Percentiles rank a stretch among this genome's conserved stretches.
Evolutionary conservation across 352 stramenopile genomes (phyloP).

Genomic region (Globisporangium splendens): DNA sequence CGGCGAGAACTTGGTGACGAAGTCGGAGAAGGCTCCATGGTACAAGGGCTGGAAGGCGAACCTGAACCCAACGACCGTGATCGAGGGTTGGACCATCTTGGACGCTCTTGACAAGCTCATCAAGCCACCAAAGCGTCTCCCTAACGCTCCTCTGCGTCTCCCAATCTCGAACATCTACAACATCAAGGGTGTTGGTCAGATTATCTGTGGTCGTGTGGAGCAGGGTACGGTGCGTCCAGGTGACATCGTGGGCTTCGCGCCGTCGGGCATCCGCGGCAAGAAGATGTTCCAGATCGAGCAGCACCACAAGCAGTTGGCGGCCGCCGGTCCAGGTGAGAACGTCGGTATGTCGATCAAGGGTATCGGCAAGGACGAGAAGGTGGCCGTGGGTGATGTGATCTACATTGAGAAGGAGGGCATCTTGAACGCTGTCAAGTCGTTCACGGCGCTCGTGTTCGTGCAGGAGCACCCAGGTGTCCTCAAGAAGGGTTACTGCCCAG

Average conservation of each 20-base stretch:
- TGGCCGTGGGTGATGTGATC: constrained; percentile 48
- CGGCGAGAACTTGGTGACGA: constrained; percentile 72
- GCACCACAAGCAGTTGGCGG: constrained; percentile 70
- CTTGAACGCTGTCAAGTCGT: constrained; percentile 51
- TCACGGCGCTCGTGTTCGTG: constrained; percentile 72
- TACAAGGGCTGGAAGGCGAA: constrained; percentile 82
- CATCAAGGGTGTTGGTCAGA: constrained; percentile 82
- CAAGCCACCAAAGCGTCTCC: constrained; percentile 55
- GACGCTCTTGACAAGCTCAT: constrained; percentile 73
- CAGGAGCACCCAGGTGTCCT: constrained; percentile 78
- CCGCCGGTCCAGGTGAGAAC: constrained; percentile 66
- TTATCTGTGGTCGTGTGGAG: constrained; percentile 71
- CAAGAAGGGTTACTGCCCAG: constrained; percentile 67
- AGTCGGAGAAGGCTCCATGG: constrained; percentile 66
- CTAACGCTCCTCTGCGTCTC: constrained; percentile 53
- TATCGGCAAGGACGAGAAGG: constrained; percentile 75
- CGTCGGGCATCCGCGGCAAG: constrained; percentile 48
- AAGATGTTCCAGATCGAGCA: constrained; percentile 82
- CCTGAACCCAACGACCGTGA: constrained; percentile 27
- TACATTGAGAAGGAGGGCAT: constrained; percentile 43
- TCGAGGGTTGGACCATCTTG: constrained; percentile 50
- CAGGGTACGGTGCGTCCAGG: constrained; percentile 58
- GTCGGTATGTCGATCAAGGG: constrained; percentile 81
- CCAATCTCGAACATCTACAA: constrained; percentile 83
- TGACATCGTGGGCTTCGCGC: constrained; percentile 66